A percentile compares a stretch with the other conserved stretches of the same genome.
Evolutionary conservation across 768 basidiomycete genomes (phyloP).

Genomic region (Russula sp.): DNA sequence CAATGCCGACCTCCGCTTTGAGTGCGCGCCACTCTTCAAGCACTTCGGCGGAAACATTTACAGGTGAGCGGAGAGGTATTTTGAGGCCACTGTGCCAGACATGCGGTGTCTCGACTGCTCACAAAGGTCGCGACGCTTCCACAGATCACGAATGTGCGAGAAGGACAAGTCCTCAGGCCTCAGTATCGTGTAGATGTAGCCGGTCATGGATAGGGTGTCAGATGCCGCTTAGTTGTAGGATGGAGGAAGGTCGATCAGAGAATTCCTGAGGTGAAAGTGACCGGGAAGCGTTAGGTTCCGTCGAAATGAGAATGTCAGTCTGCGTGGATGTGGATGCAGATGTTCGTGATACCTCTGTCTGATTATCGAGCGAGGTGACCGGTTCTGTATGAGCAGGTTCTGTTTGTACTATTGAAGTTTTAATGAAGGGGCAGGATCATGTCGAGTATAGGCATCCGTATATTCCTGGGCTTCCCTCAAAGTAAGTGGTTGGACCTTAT

Average conservation of each 20-base stretch:
- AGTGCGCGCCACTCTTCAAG: constrained; percentile 72
- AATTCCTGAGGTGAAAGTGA: constrained; percentile 41
- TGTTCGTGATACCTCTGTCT: constrained; percentile 33
- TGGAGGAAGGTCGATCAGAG: constrained; percentile 61
- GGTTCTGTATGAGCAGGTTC: constrained; percentile 46
- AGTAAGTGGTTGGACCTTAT: constrained; percentile 36
- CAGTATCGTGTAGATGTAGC: constrained; percentile 14
- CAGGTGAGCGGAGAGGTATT: constrained; percentile 36
- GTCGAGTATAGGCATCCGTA: constrained; percentile 65
- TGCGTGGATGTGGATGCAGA: constrained; percentile 23
- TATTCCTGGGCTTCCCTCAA: constrained; percentile 67
- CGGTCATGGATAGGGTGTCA: constrained; percentile 24
- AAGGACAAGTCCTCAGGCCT: constrained; percentile 18
- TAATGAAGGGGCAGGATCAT: constrained; percentile 49
- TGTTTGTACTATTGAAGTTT: constrained; percentile 49
- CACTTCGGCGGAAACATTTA: constrained; percentile 55
- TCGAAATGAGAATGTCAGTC: constrained; percentile 26
- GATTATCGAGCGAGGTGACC: constrained; percentile 42
- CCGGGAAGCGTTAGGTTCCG: constrained; percentile 37
- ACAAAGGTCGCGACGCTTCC: constrained; percentile 33
- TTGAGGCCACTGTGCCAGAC: constrained; percentile 62
- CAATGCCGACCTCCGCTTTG: constrained; percentile 72
- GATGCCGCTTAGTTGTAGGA: constrained; percentile 58
- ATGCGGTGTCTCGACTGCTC: constrained; percentile 50
- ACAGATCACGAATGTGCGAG: constrained; percentile 16